These are phyloP conservation scores for Zymoseptoria passerinii DNA, from an alignment of 2,329 filamentous ascomycete species.

Conservation along the genomic window DNA sequence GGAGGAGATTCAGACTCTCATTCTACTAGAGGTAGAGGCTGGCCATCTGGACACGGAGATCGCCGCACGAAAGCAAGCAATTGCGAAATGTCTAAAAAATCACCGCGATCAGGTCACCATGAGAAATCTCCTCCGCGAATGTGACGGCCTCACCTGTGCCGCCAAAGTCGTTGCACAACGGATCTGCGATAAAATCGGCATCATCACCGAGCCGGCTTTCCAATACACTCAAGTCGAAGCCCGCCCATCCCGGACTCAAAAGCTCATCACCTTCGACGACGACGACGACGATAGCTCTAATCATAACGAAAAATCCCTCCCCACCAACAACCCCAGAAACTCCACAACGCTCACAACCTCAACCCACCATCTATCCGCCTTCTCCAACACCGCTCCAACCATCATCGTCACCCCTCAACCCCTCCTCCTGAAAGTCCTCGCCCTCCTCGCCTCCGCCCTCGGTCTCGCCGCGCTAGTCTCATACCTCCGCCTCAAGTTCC, in stretches of 20 bases:
- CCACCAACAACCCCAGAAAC: neutral
- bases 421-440: slow-evolving; percentile 33
- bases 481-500: slow-evolving; percentile 41
- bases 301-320: slow-evolving; percentile 3
- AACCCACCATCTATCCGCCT: slow-evolving; percentile 8
- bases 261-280: slow-evolving; percentile 15
- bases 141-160: slow-evolving; percentile 37
- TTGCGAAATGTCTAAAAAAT: slow-evolving; percentile 32
- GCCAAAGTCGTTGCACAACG: slow-evolving; percentile 30
- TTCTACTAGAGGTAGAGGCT: slow-evolving; percentile 24
- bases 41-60: slow-evolving; percentile 21
- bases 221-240: slow-evolving; percentile 17
- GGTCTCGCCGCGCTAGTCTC: slow-evolving; percentile 39
- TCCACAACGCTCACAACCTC: slow-evolving; percentile 11
- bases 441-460: slow-evolving; percentile 37
- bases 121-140: slow-evolving; percentile 34
- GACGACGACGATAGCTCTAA: too few species aligned
- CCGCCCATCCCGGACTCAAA: slow-evolving; percentile 8
- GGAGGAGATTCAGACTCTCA: slow-evolving; percentile 35
- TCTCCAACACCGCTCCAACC: slow-evolving; percentile 9
- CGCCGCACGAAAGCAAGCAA: slow-evolving; percentile 23
- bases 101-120: slow-evolving; percentile 33
- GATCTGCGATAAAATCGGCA: slow-evolving; percentile 26
- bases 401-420: slow-evolving; percentile 17
- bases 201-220: slow-evolving; percentile 14